A percentile compares a stretch with the other conserved stretches of the same genome.
Evolutionary conservation across 1,139 yeast species (phyloP).

Genomic region (Saccharomyces pastorianus): DNA sequence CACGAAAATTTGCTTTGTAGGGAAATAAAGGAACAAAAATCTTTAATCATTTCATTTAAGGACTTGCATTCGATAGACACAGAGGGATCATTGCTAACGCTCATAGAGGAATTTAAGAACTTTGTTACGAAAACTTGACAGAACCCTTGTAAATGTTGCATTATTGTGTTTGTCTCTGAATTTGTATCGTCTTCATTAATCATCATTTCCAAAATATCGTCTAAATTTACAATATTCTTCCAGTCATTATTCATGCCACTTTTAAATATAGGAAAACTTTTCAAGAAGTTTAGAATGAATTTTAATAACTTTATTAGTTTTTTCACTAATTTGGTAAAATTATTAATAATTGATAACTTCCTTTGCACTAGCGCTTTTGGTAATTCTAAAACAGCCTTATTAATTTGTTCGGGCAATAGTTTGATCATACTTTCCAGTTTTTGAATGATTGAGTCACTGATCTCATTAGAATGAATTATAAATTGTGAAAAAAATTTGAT

Average conservation of each 20-base stretch:
- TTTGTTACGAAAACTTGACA: background rate
- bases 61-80: background rate
- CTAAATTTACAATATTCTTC: background rate
- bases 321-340: slow-evolving; percentile 1
- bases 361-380: slow-evolving; percentile 1
- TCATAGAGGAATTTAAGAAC: background rate
- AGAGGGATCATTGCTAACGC: background rate
- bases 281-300: background rate
- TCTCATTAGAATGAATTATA: background rate
- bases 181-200: background rate
- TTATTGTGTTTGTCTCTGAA: background rate
- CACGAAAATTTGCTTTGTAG: background rate
- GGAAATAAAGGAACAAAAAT: slow-evolving; percentile 1
- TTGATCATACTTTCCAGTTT: background rate
- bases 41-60: slow-evolving; percentile 1
- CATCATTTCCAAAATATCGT: background rate
- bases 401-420: background rate
- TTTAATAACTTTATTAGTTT: background rate
- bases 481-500: background rate
- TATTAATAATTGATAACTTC: slow-evolving; percentile 1
- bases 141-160: background rate
- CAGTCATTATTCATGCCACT: slow-evolving; percentile 3
- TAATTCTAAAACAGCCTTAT: background rate
- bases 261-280: background rate
- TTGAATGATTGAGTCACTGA: background rate